Evolutionary conservation across 1,284 basidiomycete genomes (phyloP).

Genomic region (Cerioporus squamosus): DNA sequence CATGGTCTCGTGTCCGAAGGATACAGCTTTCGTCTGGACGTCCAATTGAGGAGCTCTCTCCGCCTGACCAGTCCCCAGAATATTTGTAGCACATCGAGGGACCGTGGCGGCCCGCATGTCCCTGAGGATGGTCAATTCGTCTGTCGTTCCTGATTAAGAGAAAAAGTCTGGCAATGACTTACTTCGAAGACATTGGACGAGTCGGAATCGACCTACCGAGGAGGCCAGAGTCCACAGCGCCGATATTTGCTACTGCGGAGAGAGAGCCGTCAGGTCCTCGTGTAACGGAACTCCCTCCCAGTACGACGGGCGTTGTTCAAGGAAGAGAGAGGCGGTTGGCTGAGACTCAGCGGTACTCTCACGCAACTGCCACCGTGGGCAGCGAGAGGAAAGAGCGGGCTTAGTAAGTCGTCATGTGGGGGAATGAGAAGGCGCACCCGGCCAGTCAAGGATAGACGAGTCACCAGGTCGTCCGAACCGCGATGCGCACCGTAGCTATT

Average conservation of each 20-base stretch:
- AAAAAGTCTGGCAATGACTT: background rate
- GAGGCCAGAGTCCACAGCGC: background rate
- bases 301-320: slow-evolving; percentile 10
- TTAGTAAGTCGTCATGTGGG: slow-evolving; percentile 15
- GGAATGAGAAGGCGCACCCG: background rate
- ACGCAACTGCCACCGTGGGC: slow-evolving; percentile 18
- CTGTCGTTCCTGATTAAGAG: no score
- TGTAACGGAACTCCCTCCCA: slow-evolving; percentile 3
- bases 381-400: background rate
- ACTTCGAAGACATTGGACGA: background rate
- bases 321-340: slow-evolving; percentile 7
- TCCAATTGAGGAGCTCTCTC: no score
- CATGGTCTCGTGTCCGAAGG: no score
- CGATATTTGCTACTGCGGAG: background rate
- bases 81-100: no score
- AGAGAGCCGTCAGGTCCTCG: background rate
- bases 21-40: no score
- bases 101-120: no score
- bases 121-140: no score
- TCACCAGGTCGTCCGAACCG: background rate
- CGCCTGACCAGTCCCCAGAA: no score
- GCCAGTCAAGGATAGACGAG: background rate
- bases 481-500: no score
- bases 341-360: slow-evolving; percentile 10
- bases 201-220: background rate